These are phyloP conservation scores for Parietaria judaica DNA, from an alignment of 306 rosid species.

Conservation along the genomic window DNA sequence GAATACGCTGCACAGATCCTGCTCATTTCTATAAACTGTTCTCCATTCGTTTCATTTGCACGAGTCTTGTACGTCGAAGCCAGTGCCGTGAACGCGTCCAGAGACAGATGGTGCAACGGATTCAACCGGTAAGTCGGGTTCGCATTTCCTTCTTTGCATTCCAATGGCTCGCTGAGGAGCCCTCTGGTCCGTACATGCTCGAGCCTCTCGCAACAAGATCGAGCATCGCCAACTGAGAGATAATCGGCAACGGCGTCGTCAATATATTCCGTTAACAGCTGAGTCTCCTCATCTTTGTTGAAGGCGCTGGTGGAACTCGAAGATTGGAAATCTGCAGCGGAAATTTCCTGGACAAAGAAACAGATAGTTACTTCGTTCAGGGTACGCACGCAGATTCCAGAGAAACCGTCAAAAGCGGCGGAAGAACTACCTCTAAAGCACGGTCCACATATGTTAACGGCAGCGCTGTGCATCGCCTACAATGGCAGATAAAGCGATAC, in stretches of 20 bases:
- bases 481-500: constrained; percentile 55
- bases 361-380: constrained; percentile 11
- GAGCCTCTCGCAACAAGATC: constrained; percentile 49
- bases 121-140: constrained; percentile 36
- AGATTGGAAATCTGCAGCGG: constrained; percentile 19
- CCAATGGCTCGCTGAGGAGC: constrained; percentile 21
- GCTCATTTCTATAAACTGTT: constrained; percentile 32
- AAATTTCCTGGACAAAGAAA: constrained; percentile 44
- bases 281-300: constrained; percentile 25
- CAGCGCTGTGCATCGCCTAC: constrained; percentile 41
- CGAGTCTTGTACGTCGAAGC: constrained; percentile 62
- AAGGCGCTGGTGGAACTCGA: constrained; percentile 19
- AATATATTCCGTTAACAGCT: constrained; percentile 31
- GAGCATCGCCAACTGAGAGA: constrained; percentile 44
- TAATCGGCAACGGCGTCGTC: constrained; percentile 50
- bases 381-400: background rate
- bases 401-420: background rate
- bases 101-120: constrained; percentile 54
- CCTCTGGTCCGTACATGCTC: constrained; percentile 46
- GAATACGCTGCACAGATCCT: constrained; percentile 59
- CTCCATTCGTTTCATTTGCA: constrained; percentile 23
- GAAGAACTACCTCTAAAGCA: constrained; percentile 50
- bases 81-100: constrained; percentile 57
- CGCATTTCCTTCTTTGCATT: constrained; percentile 25
- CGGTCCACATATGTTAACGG: constrained; percentile 46